Conservation (phyloP, 1,139 yeast species). For the Debaryomyces robertsiae region DNA sequence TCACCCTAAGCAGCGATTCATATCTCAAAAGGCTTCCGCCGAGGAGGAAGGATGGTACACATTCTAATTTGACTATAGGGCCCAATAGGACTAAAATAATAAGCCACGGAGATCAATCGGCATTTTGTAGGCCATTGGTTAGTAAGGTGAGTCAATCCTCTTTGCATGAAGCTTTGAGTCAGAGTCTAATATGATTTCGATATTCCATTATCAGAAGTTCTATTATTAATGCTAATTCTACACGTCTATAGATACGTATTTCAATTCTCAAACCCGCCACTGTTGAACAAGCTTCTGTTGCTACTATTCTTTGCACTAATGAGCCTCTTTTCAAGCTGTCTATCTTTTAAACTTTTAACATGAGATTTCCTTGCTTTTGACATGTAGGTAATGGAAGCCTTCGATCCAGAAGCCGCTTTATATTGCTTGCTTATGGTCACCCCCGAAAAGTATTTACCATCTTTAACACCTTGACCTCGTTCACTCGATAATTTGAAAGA, state of each 20-base stretch:
- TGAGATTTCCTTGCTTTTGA: conserved; percentile 35
- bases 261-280: conserved; percentile 25
- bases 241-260: conserved; percentile 4
- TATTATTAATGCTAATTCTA: not conserved
- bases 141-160: conserved; percentile 36
- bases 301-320: conserved; percentile 21
- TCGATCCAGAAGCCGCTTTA: conserved; percentile 58
- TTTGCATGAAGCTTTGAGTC: conserved; percentile 36
- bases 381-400: conserved; percentile 60
- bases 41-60: conserved; percentile 34
- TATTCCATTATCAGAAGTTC: no score
- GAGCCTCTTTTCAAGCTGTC: conserved; percentile 31
- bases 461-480: conserved; percentile 38
- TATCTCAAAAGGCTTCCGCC: conserved; percentile 10
- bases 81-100: conserved; percentile 47
- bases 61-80: conserved; percentile 50
- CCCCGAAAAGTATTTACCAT: conserved; percentile 48
- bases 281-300: conserved; percentile 18
- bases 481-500: conserved; percentile 47
- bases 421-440: conserved; percentile 60
- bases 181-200: conserved; percentile 13
- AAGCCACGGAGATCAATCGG: conserved; percentile 45
- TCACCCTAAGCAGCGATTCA: conserved; percentile 16
- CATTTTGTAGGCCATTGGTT: conserved; percentile 43
- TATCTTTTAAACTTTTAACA: conserved; percentile 32